These are phyloP conservation scores for Termitomyces sp. DNA, from an alignment of 768 basidiomycete species.

Conservation along the genomic window DNA sequence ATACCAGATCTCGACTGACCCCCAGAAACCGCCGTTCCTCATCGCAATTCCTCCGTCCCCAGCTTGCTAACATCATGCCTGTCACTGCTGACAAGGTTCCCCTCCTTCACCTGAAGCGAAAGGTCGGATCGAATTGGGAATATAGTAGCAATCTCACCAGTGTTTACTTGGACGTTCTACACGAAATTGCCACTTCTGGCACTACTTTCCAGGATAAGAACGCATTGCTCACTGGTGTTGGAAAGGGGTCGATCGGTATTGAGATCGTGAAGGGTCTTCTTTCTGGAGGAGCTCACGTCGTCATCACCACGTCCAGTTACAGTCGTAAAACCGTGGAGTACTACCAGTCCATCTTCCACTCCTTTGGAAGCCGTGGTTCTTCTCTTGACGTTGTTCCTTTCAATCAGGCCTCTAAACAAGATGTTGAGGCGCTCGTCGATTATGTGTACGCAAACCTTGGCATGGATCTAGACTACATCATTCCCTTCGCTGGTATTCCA, in stretches of 20 bases:
- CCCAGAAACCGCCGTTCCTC: constrained; percentile 83
- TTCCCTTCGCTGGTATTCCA: constrained; percentile 97
- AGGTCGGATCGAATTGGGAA: constrained; percentile 92
- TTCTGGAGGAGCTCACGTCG: constrained; percentile 93
- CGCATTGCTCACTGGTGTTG: constrained; percentile 94
- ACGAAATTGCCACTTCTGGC: constrained; percentile 97
- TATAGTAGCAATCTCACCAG: constrained; percentile 96
- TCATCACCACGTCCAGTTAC: constrained; percentile 97
- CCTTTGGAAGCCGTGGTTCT: constrained; percentile 91
- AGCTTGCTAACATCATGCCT: constrained; percentile 70
- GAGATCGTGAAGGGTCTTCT: constrained; percentile 96
- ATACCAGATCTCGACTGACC: constrained; percentile 46
- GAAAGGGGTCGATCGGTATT: constrained; percentile 96
- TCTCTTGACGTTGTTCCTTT: constrained; percentile 97
- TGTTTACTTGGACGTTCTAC: constrained; percentile 92
- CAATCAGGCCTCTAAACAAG: constrained; percentile 98
- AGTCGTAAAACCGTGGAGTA: constrained; percentile 94
- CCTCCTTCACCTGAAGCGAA: constrained; percentile 93
- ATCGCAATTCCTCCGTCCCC: constrained; percentile 94
- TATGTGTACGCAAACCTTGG: constrained; percentile 96
- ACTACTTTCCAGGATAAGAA: constrained; percentile 99
- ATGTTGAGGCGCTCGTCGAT: constrained; percentile 95
- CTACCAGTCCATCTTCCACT: constrained; percentile 97
- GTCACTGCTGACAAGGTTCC: constrained; percentile 82
- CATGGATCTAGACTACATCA: constrained; percentile 96